Evolutionary conservation across 2,329 filamentous ascomycete genomes (phyloP).

Genomic region (Intubia oerlemansii): DNA sequence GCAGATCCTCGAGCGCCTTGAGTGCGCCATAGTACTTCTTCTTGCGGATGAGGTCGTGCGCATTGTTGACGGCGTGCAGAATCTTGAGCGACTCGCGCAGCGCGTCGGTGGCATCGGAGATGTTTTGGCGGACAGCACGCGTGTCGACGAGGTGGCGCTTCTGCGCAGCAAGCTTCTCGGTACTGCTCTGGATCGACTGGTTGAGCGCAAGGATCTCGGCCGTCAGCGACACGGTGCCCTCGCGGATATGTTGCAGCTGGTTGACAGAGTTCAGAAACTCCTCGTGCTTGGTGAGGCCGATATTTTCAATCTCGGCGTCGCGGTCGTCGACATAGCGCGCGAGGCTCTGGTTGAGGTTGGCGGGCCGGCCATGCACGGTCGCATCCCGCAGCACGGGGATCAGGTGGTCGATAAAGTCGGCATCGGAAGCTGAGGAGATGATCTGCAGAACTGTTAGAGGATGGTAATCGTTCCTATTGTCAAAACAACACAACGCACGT

Average conservation of each 20-base stretch:
- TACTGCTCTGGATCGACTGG: slow-evolving; percentile 85
- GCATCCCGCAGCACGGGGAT: slow-evolving; percentile 90
- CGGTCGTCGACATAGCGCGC: slow-evolving; percentile 67
- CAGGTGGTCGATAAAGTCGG: slow-evolving; percentile 86
- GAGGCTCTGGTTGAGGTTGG: slow-evolving; percentile 55
- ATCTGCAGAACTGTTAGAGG: no score
- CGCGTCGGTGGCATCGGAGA: slow-evolving; percentile 76
- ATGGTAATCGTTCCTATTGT: no score
- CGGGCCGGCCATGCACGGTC: slow-evolving; percentile 49
- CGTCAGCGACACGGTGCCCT: slow-evolving; percentile 75
- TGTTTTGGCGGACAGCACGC: slow-evolving; percentile 78
- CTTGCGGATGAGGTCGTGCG: slow-evolving; percentile 74
- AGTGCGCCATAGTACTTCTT: slow-evolving; percentile 93
- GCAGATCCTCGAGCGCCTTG: slow-evolving; percentile 82
- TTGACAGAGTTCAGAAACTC: slow-evolving; percentile 90
- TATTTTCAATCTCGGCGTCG: slow-evolving; percentile 79
- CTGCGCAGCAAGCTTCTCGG: slow-evolving; percentile 80
- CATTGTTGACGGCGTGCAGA: slow-evolving; percentile 76
- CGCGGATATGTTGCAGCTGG: slow-evolving; percentile 75
- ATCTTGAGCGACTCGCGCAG: slow-evolving; percentile 84
- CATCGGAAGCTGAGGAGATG: slow-evolving; percentile 74
- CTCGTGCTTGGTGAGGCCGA: slow-evolving; percentile 89
- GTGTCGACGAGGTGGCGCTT: slow-evolving; percentile 91
- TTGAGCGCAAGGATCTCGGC: slow-evolving; percentile 83
- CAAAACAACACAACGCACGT: no score